Evolutionary conservation across 1,284 basidiomycete genomes (phyloP), one percentile per base, ranked within the genome.

Genomic region (Phylloboletellus chloephorus): DNA sequence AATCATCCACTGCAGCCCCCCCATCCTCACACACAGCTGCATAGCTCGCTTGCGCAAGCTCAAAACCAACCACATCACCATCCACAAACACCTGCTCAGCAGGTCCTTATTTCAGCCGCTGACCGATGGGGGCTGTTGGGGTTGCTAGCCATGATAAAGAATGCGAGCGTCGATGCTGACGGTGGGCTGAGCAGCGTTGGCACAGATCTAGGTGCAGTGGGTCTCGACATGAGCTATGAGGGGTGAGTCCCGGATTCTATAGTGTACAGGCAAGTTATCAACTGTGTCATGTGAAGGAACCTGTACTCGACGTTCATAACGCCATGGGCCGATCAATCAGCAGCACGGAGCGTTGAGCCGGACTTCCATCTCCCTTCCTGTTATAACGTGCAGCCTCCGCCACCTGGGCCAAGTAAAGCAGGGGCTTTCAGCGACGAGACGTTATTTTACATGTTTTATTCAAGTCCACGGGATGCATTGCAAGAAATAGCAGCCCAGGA

Each of bases 371-470:
- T 97, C 43, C 95, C 95, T 12, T 73, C 79, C 34, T 98, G 94
- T 68, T 98, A 98, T 60, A 92, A 86, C 61, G 94, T 98, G 30
- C 87, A 91, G 53, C 83, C 95, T 23, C 88, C 90, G 20, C 82
- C 92, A 34, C 88, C 90, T 28, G 88, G 91, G 5, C 85, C 90
- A 46, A 78, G 68, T 51, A 98, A 98, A 69, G 85, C 89, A 22
- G 74, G 76, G 7, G 84, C 85, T 49, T 97, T 98, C 65, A 88
- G 86, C 59, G 95, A 98, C 66, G 95, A 98, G 69, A 98, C 95
- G 20, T 68, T 98, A 26, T 98, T 98, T 69, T 97, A 92, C 76
- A 95, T 97, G 79, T 98, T 98, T 72, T 98, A 98, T 69, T 85
- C 90, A 46, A 85, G 82, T 64, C 92, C 95, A 42, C 73, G 91